These are phyloP conservation scores for Boletus coccyginus DNA, from an alignment of 768 basidiomycete genomes.

Conservation along the genomic window DNA sequence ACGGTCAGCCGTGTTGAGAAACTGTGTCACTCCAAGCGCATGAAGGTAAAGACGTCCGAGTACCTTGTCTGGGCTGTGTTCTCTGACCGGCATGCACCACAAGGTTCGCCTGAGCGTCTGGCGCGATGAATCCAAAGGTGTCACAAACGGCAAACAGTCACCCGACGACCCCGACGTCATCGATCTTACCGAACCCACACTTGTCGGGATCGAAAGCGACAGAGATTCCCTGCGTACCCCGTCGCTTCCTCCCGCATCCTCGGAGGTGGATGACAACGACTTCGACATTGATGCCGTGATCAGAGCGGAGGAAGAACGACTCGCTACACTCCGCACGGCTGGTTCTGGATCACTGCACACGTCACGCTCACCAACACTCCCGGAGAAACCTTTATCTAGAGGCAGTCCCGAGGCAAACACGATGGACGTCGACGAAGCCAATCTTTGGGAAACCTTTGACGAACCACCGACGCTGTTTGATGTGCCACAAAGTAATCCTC, in stretches of 20 bases:
- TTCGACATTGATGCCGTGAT: slow-evolving; percentile 54
- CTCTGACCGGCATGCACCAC: slow-evolving; percentile 8
- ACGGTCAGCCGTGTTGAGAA: slow-evolving; percentile 86
- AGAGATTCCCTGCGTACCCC: slow-evolving; percentile 37
- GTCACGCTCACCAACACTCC: neutral
- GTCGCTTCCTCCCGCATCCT: slow-evolving; percentile 39
- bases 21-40: slow-evolving; percentile 78
- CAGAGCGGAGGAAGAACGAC: slow-evolving; percentile 41
- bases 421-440: slow-evolving; percentile 39
- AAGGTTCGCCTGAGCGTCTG: slow-evolving; percentile 75
- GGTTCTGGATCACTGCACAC: neutral
- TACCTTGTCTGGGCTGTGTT: neutral
- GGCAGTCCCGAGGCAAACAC: slow-evolving; percentile 2
- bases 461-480: slow-evolving; percentile 3
- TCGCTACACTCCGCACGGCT: slow-evolving; percentile 21
- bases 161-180: slow-evolving; percentile 24
- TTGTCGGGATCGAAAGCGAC: slow-evolving; percentile 26
- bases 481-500: slow-evolving; percentile 1
- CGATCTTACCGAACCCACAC: slow-evolving; percentile 29
- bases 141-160: slow-evolving; percentile 34
- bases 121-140: slow-evolving; percentile 63
- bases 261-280: slow-evolving; percentile 42
- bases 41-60: slow-evolving; percentile 59
- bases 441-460: slow-evolving; percentile 33
- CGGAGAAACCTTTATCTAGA: slow-evolving; percentile 7